phyloP scores from a whole-genome alignment of 306 rosid species.

The Quercus alba region DNA sequence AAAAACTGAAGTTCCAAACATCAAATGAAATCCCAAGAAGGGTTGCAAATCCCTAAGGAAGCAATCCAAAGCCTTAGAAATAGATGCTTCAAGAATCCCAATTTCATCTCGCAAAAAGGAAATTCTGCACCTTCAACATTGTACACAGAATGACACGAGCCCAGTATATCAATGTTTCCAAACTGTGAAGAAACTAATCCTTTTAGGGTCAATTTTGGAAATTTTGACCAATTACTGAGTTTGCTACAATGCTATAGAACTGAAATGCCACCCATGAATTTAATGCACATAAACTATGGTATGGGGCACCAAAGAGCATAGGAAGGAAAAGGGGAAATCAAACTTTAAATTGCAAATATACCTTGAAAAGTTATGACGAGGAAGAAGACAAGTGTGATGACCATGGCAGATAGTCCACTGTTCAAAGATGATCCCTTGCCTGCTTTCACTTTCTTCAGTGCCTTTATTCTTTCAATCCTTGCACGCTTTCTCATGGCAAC shows the following conservation, averaged over 20 bases:
- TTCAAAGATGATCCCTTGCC: constrained; percentile 41
- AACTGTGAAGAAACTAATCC: neutral
- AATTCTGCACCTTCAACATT: neutral
- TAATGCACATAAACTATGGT: neutral
- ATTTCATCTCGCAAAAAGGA: neutral
- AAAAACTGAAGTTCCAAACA: neutral
- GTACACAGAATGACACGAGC: neutral
- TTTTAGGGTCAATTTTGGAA: neutral
- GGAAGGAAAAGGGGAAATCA: constrained; percentile 1
- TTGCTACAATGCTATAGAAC: neutral
- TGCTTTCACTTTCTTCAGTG: constrained; percentile 51
- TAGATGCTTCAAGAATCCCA: neutral
- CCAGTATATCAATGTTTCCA: neutral
- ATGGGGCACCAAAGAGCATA: neutral
- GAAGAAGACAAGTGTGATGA: constrained; percentile 57
- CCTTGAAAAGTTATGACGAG: constrained; percentile 57
- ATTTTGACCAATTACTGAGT: neutral
- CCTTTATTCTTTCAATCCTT: constrained; percentile 50
- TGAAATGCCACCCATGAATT: neutral
- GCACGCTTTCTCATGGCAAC: constrained; percentile 68
- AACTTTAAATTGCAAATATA: constrained; percentile 20
- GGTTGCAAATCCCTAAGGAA: neutral
- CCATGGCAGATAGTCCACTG: constrained; percentile 50
- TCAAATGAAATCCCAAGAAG: neutral
- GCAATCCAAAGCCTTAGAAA: neutral